A percentile compares a stretch with the other conserved stretches of the same genome.
These are phyloP conservation scores for Rachicladosporium sp. DNA, from an alignment of 2,329 filamentous ascomycete species.

Conservation along the genomic window DNA sequence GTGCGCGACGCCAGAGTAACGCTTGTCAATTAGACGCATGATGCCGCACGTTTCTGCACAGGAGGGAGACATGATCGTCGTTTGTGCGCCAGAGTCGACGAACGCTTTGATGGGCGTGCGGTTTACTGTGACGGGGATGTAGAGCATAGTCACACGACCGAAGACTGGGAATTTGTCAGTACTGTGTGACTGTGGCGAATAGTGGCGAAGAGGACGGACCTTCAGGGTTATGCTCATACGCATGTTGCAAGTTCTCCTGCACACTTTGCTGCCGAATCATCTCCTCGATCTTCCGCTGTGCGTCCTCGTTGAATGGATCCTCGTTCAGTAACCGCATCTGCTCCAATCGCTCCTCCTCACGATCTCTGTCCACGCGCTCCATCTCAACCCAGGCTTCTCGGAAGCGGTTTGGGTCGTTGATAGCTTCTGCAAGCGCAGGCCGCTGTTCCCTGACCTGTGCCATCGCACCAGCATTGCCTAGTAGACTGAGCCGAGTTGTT, in stretches of 20 bases:
- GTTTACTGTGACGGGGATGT: slow-evolving; percentile 92
- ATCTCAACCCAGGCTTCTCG: slow-evolving; percentile 57
- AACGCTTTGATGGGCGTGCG: slow-evolving; percentile 85
- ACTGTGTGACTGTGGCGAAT: too few relatives aligned
- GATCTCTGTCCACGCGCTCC: slow-evolving; percentile 57
- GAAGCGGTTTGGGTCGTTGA: slow-evolving; percentile 67
- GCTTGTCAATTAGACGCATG: slow-evolving; percentile 86
- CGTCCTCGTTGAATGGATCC: slow-evolving; percentile 87
- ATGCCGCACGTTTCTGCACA: slow-evolving; percentile 90
- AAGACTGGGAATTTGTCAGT: too few relatives aligned
- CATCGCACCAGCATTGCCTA: slow-evolving; percentile 64
- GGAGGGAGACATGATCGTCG: slow-evolving; percentile 94
- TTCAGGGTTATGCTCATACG: slow-evolving; percentile 95
- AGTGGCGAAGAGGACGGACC: too few relatives aligned
- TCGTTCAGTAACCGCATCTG: slow-evolving; percentile 79
- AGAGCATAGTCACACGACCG: slow-evolving; percentile 88
- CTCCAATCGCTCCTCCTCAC: slow-evolving; percentile 64
- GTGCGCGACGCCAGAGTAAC: slow-evolving; percentile 82
- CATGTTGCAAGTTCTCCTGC: slow-evolving; percentile 89
- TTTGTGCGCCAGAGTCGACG: slow-evolving; percentile 93
- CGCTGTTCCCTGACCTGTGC: slow-evolving; percentile 58
- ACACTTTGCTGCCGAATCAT: slow-evolving; percentile 92
- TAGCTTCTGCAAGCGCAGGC: slow-evolving; percentile 62
- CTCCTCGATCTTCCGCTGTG: slow-evolving; percentile 85
- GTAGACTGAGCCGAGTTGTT: slow-evolving; percentile 66